Percentiles rank a stretch among this genome's conserved stretches.
Conservation (phyloP, 2,329 filamentous ascomycete species). For the Exophiala dermatitidis region DNA sequence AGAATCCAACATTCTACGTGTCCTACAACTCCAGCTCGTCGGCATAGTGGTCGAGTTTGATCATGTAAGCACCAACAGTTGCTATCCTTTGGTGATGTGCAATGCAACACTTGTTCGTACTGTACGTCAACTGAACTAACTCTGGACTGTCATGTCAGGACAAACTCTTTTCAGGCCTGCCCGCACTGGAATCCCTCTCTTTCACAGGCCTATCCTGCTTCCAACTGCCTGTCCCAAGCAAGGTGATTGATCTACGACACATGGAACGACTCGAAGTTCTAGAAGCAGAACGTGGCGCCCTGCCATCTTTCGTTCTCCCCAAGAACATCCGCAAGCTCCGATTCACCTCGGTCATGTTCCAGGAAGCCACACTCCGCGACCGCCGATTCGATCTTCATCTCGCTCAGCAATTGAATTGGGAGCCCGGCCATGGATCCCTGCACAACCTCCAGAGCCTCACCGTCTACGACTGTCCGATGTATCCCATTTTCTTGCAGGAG, state of each 20-base stretch:
- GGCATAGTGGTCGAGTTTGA: neutral
- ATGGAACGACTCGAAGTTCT: slow-evolving; percentile 1
- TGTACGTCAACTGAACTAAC: no score
- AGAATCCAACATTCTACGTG: neutral
- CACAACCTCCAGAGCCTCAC: neutral
- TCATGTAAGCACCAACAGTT: neutral
- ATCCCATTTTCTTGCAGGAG: neutral
- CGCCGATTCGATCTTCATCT: neutral
- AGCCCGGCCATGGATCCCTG: neutral
- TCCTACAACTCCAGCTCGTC: neutral
- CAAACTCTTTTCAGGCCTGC: neutral
- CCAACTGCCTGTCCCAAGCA: neutral
- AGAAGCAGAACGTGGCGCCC: neutral
- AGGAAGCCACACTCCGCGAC: neutral
- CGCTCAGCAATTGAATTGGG: neutral
- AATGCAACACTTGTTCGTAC: no score
- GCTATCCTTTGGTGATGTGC: no score
- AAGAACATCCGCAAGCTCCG: neutral
- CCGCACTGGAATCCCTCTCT: neutral
- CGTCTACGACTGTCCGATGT: neutral
- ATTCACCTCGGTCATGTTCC: neutral
- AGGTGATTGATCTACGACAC: neutral
- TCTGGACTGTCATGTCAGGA: neutral
- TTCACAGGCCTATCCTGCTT: neutral
- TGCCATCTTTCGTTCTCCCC: neutral